These are phyloP conservation scores for Fusarium siculi DNA, from an alignment of 2,329 filamentous ascomycete species.

Conservation along the genomic window DNA sequence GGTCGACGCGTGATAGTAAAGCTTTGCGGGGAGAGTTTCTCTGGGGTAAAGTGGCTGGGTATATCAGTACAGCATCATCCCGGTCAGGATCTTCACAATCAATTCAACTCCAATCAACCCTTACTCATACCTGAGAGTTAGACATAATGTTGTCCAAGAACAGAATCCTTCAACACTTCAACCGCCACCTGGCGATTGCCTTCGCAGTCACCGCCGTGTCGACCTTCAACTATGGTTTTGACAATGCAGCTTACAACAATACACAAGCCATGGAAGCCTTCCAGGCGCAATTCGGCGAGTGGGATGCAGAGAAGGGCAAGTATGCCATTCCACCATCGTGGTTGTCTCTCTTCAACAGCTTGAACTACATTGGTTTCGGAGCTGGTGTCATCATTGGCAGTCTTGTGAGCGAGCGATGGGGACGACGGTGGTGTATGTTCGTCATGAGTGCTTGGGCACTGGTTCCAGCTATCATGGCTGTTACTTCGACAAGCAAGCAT, in stretches of 20 bases:
- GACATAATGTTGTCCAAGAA: slow-evolving; percentile 10
- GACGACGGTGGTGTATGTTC: slow-evolving; percentile 48
- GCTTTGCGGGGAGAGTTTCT: background rate
- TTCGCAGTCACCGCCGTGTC: slow-evolving; percentile 49
- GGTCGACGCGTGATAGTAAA: background rate
- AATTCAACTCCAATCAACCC: too few species aligned
- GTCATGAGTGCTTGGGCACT: slow-evolving; percentile 51
- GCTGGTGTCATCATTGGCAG: slow-evolving; percentile 40
- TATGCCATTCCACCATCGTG: slow-evolving; percentile 47
- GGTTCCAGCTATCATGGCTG: slow-evolving; percentile 31
- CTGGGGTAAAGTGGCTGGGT: background rate
- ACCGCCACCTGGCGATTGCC: slow-evolving; percentile 26
- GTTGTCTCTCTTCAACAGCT: slow-evolving; percentile 50
- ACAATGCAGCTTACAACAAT: slow-evolving; percentile 51
- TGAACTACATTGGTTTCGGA: slow-evolving; percentile 51
- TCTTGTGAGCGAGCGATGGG: slow-evolving; percentile 40
- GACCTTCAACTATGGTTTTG: slow-evolving; percentile 54
- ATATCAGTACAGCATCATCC: background rate
- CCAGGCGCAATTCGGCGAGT: slow-evolving; percentile 48
- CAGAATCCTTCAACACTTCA: slow-evolving; percentile 37
- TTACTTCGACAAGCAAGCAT: slow-evolving; percentile 36
- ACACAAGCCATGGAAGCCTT: slow-evolving; percentile 52
- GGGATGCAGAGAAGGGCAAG: slow-evolving; percentile 31
- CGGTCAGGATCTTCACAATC: background rate
- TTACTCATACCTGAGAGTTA: fast-evolving